Base-by-base conservation (phyloP, 2,329 filamentous ascomycete species). In the Coniella lustricola region DNA sequence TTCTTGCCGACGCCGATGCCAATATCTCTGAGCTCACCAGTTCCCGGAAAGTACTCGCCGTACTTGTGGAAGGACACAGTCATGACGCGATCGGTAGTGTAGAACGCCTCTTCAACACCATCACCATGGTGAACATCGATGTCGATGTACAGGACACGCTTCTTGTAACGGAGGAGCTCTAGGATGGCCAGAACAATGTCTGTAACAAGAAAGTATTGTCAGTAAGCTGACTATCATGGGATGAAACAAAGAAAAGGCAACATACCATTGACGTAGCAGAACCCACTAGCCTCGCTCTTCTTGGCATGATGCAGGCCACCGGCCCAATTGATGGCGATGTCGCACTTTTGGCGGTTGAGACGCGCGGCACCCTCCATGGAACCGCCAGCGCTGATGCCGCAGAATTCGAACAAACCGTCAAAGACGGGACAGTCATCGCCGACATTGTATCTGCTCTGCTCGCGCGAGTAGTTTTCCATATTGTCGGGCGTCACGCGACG, bases 311-410 rank as follows among this genome's bases (percentile, higher is more conserved):
- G 93, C 41, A 98, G 79, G 21, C 93, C 93, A 44, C 93, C 93
- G 38, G 90, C 93, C 93, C 93, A 98, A 68, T 97, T 97, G 66
- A 98, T 87, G 17, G 93, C 93, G 60, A 98, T 95, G 65, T 97
- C 89, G 63, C 90, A 93, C 68, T 96, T 93, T 55, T 87, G 80
- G 55, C 90, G 87, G 62, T 91, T 90, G 17, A 98, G 77, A 54
- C 93, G 87, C 31, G 88, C 86, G 3, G 93, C 91, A 14, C 91
- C 93, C 63, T 95, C 90, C 74, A 98, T 87, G 42, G 88, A 94
- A 42, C 89, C 93, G 49, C 93, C 93, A 10, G 90, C 87, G 65
- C 94, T 97, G 56, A 96, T 87, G 21, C 90, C 89, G 58, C 93
- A 94, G 66, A 96, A 98, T 61, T 95, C 87, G 64, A 90, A 96